Conservation (phyloP, 495 filamentous ascomycete genomes). For the Aspergillus homomorphus region DNA sequence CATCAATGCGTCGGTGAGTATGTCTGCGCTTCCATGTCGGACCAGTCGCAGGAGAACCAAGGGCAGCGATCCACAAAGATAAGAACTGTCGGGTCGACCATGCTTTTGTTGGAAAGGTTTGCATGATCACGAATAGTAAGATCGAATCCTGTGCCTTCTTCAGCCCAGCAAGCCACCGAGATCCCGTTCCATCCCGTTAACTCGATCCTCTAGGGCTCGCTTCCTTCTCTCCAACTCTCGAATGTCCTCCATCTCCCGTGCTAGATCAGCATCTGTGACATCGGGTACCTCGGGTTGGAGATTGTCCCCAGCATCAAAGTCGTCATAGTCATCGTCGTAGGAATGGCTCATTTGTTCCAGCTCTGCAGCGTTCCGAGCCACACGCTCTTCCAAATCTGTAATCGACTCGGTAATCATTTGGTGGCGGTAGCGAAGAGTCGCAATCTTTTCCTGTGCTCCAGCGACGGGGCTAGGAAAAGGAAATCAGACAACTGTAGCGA, state of each 20-base stretch:
- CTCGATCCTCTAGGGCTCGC: constrained; percentile 68
- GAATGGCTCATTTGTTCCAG: constrained; percentile 68
- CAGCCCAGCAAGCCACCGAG: constrained; percentile 61
- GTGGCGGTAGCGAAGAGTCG: constrained; percentile 66
- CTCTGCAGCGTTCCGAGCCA: constrained; percentile 72
- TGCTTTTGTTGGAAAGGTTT: neutral
- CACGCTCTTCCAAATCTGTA: constrained; percentile 71
- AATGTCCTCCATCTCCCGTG: constrained; percentile 75
- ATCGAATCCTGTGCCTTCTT: constrained; percentile 13
- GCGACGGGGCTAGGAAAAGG: constrained; percentile 58
- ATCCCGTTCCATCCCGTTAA: constrained; percentile 78
- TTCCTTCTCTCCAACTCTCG: constrained; percentile 74
- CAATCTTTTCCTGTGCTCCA: constrained; percentile 77
- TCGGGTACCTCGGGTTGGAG: constrained; percentile 44
- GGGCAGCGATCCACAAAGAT: neutral
- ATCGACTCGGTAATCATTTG: constrained; percentile 70
- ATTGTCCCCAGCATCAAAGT: constrained; percentile 33
- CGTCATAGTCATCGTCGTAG: constrained; percentile 38
- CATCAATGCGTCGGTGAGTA: neutral
- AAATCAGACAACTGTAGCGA: neutral
- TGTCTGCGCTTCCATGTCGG: neutral
- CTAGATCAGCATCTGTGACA: constrained; percentile 73
- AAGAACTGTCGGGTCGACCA: too few relatives aligned
- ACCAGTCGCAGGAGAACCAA: neutral
- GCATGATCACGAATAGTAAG: neutral